These are phyloP conservation scores for Melaleuca quinquenervia DNA, from an alignment of 345 rosid genomes.

Conservation along the genomic window DNA sequence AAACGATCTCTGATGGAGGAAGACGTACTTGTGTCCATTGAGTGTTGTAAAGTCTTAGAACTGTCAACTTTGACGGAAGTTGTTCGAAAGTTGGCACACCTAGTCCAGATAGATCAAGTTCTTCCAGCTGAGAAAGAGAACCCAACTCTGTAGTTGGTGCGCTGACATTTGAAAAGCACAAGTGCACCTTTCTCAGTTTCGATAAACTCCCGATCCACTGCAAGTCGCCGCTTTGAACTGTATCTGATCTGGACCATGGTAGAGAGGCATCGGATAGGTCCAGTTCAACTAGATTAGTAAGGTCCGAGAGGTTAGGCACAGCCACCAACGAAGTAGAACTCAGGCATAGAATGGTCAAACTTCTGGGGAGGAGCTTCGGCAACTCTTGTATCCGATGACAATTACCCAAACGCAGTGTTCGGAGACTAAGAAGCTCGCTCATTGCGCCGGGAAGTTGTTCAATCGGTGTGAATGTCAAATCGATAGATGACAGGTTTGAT, in stretches of 20 bases:
- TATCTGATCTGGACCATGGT: neutral
- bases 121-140: neutral
- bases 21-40: neutral
- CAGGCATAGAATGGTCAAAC: neutral
- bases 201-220: neutral
- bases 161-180: neutral
- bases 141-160: neutral
- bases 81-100: neutral
- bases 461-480: neutral
- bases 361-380: neutral
- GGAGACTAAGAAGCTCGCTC: neutral
- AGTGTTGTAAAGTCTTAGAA: neutral
- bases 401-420: neutral
- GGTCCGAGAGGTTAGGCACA: neutral
- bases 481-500: neutral
- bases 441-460: neutral
- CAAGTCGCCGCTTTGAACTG: neutral
- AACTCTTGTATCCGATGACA: neutral
- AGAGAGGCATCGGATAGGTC: neutral
- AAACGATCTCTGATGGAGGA: too few species aligned
- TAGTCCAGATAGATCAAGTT: neutral
- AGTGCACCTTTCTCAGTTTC: neutral
- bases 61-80: neutral
- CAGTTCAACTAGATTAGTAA: neutral
- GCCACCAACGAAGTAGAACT: neutral